Evolutionary conservation across 148 eudicot genomes (phyloP).

Genomic region (Fagopyrum tataricum): DNA sequence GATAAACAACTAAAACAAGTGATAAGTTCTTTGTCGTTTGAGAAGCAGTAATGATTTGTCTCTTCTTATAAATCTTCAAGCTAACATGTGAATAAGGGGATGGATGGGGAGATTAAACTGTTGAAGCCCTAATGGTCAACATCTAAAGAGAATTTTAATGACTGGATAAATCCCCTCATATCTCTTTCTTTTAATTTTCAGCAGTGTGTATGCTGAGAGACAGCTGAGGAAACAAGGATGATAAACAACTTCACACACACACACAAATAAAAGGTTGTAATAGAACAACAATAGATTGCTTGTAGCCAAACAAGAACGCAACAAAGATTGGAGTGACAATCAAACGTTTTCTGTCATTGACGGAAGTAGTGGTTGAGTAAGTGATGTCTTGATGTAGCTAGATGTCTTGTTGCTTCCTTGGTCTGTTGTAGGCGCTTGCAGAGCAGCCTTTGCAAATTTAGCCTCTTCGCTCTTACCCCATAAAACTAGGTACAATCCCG

Average conservation of each 20-base stretch:
- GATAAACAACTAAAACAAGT: no score
- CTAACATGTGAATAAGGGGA: no score
- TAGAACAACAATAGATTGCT: slow-evolving; percentile 26
- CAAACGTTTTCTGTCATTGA: slow-evolving; percentile 66
- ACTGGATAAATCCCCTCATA: not conserved
- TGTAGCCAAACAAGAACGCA: slow-evolving; percentile 16
- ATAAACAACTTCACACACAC: not conserved
- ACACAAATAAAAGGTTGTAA: slow-evolving; percentile 11
- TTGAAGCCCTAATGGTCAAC: no score
- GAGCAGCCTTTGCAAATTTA: slow-evolving; percentile 56
- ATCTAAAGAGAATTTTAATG: not conserved
- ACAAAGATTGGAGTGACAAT: slow-evolving; percentile 3
- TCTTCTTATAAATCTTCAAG: not conserved
- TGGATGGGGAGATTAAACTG: no score
- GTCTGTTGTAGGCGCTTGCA: slow-evolving; percentile 41
- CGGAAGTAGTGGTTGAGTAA: slow-evolving; percentile 77
- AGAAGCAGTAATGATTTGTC: not conserved
- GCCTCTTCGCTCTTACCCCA: slow-evolving; percentile 91
- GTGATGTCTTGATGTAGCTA: slow-evolving; percentile 44
- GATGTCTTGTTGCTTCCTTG: slow-evolving; percentile 42
- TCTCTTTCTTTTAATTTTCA: not conserved
- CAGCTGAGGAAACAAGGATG: not conserved
- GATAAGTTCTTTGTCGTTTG: not conserved
- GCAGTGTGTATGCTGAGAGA: not conserved
- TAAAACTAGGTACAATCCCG: slow-evolving; percentile 77